Percentiles rank a stretch among this genome's conserved stretches.
Conservation (phyloP, 2,329 filamentous ascomycete species). For the Sarocladiaceae sp. region DNA sequence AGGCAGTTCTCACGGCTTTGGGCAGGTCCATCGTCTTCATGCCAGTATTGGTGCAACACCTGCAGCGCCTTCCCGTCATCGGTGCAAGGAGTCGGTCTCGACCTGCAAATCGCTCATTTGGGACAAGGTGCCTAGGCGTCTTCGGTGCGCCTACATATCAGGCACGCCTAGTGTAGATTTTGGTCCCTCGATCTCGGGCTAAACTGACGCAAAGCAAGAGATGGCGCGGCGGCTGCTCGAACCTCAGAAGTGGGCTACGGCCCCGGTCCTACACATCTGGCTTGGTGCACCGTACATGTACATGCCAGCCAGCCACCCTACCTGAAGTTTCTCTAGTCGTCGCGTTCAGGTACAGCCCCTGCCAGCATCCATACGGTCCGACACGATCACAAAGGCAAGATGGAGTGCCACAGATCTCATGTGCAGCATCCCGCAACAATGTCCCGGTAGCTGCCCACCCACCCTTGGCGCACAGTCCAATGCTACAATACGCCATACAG, state of each 20-base stretch:
- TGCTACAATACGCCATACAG: conserved; percentile 1
- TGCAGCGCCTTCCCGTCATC: not conserved
- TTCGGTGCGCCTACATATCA: conserved; percentile 1
- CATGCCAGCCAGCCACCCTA: not conserved
- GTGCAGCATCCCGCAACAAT: conserved; percentile 26
- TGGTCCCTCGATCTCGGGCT: not conserved
- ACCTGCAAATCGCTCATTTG: conserved; percentile 2
- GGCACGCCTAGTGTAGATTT: not conserved
- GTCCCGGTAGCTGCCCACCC: conserved; percentile 20
- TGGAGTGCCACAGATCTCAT: conserved; percentile 37
- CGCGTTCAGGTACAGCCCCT: not conserved
- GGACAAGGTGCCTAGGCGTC: conserved; percentile 1
- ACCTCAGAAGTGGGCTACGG: not conserved
- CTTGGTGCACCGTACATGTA: not conserved
- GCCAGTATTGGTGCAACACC: not conserved
- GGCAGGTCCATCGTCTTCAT: not conserved
- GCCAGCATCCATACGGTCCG: conserved; percentile 5
- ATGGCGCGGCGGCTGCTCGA: not conserved
- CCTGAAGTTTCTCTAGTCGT: not conserved
- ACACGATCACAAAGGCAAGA: conserved; percentile 27
- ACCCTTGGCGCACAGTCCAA: conserved; percentile 1
- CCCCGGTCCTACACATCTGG: not conserved
- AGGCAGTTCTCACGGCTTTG: not conserved
- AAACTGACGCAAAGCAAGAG: not conserved
- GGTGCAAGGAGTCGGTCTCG: not conserved